phyloP scores from a whole-genome alignment of 169 alveolate species.

The Theileria annulata region DNA sequence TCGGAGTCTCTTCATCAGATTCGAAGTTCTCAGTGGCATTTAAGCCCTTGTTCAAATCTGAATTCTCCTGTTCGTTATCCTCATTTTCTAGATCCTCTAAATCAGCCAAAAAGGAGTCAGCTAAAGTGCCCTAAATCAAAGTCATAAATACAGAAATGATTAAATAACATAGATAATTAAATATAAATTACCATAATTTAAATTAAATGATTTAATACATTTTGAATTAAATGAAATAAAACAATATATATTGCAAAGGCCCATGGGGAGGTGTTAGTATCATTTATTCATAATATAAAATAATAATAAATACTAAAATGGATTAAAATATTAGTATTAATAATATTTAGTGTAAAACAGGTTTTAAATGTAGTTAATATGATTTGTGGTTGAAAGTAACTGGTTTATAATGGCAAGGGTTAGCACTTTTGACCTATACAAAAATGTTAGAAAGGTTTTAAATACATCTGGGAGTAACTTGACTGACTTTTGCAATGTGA shows the following conservation, averaged over 20 bases:
- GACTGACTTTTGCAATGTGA: constrained; percentile 16
- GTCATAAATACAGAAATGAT: background rate
- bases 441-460: constrained; percentile 9
- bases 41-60: constrained; percentile 9
- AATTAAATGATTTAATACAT: constrained; percentile 4
- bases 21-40: constrained; percentile 24
- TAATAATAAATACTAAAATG: background rate
- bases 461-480: background rate
- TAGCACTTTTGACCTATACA: constrained; percentile 8
- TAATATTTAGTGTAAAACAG: background rate
- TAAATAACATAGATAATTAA: background rate
- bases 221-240: background rate
- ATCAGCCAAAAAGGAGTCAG: constrained; percentile 74
- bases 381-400: background rate
- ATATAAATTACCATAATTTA: constrained; percentile 6
- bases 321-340: background rate
- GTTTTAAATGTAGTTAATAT: constrained; percentile 11
- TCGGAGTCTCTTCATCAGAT: constrained; percentile 73
- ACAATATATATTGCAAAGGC: background rate
- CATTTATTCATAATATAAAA: background rate
- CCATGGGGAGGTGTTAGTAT: constrained; percentile 23
- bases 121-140: constrained; percentile 68
- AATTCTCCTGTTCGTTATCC: constrained; percentile 51
- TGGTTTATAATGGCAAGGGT: background rate
- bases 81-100: constrained; percentile 71